A percentile compares a stretch with the other conserved stretches of the same genome.
These are phyloP conservation scores for Spironucleus salmonicida DNA, from an alignment of 208 protist genomes.

Conservation along the genomic window DNA sequence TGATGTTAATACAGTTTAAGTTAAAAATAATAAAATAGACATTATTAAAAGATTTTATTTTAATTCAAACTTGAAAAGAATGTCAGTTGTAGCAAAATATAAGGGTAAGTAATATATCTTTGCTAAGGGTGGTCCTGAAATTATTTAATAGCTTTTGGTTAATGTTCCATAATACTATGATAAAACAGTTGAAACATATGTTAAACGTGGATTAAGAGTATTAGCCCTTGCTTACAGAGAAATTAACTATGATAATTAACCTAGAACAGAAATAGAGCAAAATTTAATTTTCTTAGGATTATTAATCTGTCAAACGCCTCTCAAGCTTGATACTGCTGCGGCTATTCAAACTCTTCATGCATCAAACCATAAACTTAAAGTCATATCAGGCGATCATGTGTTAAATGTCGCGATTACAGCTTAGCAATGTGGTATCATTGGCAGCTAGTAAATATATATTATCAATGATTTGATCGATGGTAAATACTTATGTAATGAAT, in stretches of 20 bases:
- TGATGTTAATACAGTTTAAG: neutral
- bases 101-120: neutral
- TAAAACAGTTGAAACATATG: neutral
- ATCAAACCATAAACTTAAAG: neutral
- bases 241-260: neutral
- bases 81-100: neutral
- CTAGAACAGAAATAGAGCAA: neutral
- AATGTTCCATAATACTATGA: neutral
- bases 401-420: neutral
- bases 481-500: neutral
- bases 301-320: neutral
- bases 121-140: constrained; percentile 15
- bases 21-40: neutral
- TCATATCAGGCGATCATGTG: constrained; percentile 14
- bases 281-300: constrained; percentile 1
- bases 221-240: neutral
- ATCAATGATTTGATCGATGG: neutral
- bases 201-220: neutral
- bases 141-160: neutral
- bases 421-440: neutral
- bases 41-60: neutral
- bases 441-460: neutral
- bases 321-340: neutral
- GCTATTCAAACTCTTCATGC: neutral
- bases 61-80: neutral